Base-by-base conservation (phyloP, 306 rosid species). In the Nissolia schottii region DNA sequence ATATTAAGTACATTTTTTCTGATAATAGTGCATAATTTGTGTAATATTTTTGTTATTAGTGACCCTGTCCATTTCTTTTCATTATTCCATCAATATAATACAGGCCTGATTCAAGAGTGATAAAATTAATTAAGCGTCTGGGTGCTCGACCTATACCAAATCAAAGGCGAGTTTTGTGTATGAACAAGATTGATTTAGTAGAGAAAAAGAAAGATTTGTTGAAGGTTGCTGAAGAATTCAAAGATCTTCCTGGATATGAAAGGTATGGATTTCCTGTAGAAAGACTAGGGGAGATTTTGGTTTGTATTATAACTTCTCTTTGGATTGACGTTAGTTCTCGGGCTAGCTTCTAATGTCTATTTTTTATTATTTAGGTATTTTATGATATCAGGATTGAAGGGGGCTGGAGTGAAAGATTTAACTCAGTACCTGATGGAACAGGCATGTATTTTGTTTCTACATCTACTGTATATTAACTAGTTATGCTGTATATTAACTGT, bases 381-480 rank as follows among this genome's bases (percentile, higher is more conserved):
- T 93, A 91, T 89, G 98, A 89, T 91, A 82, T 91, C 98, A 7
- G 98, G 97, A 46, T 80, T 87, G 85, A 93, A 93, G 84, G 98
- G 98, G 65, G 68, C 79, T 67, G 94, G 98, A 68, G 89, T 93
- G 31, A 91, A 89, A 79, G 88, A 85, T 82, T 87, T 93, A 75
- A 77, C 86, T 59, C 76, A 81, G 62, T 93, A 80, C 74, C 80
- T 93, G 85, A 85, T 79, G 91, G 89, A 89, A 49, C 97, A 93
- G 98, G 98, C 84, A 90, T 51, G 97, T 81, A 23, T 67, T 61
- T 64, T 84, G n/a, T 54, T 68, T 81, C 61, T 73, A 54, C 31
- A 34, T 80, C 16, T 76, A 12, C 79, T 27, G 37, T 62, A 38
- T 51, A 54, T 67, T 65, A 20, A 35, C 41, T 40, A n/a, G n/a